Evolutionary conservation across 2,329 filamentous ascomycete species (phyloP).

Genomic region (Ophiostoma sp.): DNA sequence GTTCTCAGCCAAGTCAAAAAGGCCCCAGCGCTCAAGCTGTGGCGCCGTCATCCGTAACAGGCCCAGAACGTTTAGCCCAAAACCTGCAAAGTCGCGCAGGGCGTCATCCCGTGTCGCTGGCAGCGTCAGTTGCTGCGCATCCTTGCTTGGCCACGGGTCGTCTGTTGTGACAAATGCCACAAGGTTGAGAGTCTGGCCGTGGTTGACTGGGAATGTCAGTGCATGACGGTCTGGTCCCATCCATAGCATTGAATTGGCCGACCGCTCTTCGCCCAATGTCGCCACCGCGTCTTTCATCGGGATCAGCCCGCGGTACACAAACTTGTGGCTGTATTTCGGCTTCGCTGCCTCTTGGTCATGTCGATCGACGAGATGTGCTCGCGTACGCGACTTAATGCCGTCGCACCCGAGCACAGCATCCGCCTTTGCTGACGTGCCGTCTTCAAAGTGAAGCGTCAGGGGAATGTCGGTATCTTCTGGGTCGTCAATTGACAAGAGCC

Average conservation of each 20-base stretch:
- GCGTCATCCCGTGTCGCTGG: constrained; percentile 39
- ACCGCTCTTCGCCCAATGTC: constrained; percentile 47
- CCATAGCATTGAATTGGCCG: constrained; percentile 34
- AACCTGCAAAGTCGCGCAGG: constrained; percentile 40
- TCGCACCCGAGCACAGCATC: constrained; percentile 56
- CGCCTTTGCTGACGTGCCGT: constrained; percentile 34
- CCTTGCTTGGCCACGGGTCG: constrained; percentile 36
- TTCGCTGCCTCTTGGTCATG: constrained; percentile 42
- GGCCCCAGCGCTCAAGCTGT: constrained; percentile 43
- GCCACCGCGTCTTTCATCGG: constrained; percentile 54
- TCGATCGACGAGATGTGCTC: constrained; percentile 54
- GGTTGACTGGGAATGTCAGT: constrained; percentile 62
- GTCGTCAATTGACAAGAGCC: constrained; percentile 34
- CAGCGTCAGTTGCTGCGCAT: constrained; percentile 29
- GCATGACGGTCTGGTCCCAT: constrained; percentile 56
- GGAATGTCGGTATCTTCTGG: constrained; percentile 16
- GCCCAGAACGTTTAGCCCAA: constrained; percentile 36
- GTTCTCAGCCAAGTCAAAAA: constrained; percentile 49
- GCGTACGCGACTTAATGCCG: constrained; percentile 58
- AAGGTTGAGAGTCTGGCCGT: constrained; percentile 55
- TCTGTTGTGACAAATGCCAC: constrained; percentile 43
- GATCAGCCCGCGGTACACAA: constrained; percentile 53
- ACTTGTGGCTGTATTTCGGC: constrained; percentile 54
- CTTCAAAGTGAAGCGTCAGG: constrained; percentile 32
- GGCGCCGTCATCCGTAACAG: constrained; percentile 37